These are phyloP conservation scores for Panaeolus cyanescens DNA, from an alignment of 768 basidiomycete species.

Conservation along the genomic window DNA sequence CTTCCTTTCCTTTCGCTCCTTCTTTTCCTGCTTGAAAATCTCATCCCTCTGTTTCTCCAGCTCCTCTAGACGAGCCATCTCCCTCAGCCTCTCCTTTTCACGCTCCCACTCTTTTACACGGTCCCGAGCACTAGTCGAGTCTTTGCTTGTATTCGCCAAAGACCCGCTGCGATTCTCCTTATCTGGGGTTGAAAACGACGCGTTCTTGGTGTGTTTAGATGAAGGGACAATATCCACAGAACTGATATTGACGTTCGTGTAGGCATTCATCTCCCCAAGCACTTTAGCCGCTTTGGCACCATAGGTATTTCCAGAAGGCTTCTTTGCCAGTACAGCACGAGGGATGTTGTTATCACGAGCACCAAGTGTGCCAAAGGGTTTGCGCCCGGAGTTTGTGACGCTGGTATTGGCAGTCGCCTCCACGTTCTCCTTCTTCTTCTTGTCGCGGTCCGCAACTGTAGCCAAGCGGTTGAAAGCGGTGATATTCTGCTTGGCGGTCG, in stretches of 20 bases:
- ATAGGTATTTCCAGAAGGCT: constrained; percentile 26
- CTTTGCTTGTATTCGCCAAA: constrained; percentile 29
- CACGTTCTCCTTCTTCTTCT: constrained; percentile 40
- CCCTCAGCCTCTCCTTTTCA: constrained; percentile 67
- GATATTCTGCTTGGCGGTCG: constrained; percentile 40
- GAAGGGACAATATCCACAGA: constrained; percentile 3
- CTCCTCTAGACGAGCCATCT: constrained; percentile 67
- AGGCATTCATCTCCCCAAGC: constrained; percentile 18
- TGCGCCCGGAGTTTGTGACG: constrained; percentile 25
- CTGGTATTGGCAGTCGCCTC: constrained; percentile 27
- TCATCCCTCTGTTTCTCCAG: constrained; percentile 50
- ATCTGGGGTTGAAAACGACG: constrained; percentile 6
- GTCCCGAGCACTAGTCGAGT: constrained; percentile 53
- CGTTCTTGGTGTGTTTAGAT: constrained; percentile 13
- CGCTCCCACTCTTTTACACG: constrained; percentile 78
- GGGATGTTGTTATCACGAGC: constrained; percentile 26
- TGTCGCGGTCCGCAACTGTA: constrained; percentile 6
- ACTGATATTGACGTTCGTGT: constrained; percentile 12
- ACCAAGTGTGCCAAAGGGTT: constrained; percentile 31
- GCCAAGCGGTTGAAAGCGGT: constrained; percentile 28
- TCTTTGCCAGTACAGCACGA: constrained; percentile 20
- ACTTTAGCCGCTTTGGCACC: constrained; percentile 26
- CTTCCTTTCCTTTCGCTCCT: constrained; percentile 28
- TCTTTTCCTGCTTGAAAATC: constrained; percentile 38
- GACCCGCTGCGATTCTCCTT: constrained; percentile 12